Evolutionary conservation across 2,329 filamentous ascomycete genomes (phyloP), one percentile per base, ranked within the genome.

Genomic region (Aspergillus flavus): DNA sequence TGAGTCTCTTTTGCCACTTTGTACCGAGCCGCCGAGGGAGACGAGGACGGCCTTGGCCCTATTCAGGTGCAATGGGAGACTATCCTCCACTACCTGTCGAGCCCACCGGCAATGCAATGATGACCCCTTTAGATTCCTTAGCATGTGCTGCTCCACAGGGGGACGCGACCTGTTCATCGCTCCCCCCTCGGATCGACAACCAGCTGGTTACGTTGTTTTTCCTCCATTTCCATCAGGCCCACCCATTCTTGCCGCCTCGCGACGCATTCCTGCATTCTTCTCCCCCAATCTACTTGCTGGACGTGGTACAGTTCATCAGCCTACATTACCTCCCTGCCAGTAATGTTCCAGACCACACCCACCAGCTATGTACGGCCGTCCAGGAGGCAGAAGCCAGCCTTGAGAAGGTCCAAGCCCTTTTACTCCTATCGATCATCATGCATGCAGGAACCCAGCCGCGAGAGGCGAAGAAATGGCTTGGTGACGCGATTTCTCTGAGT

Each of bases 161-260:
- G 16, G 36, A 32, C 30, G 16, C 11, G 21, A 30, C 7, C 28
- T 36, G 7, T 19, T 9, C 32, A 6, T 34, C 30, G 2, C 2
- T 11, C 1, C 10, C 14, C 19, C 6, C 16, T 12, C 19, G 5
- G 10, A 34, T 53, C 4, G 50, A 54, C 11, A 16, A n/a, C 11
- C 55, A 55, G n/a, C 28, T 48, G 36, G 43, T 64, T 21, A 43
- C 62, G 11, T 32, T 61, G 1, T 64, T 58, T 36, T 64, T 61
- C 36, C 32, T 58, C 11, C 58, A 64, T 23, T 64, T 64, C 12
- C 58, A 64, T 48, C 45, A 41, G 26, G 62, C 62, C 9, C 62
- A 64, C 21, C 62, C 62, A 4, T 64, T 64, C 46, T 30, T 64
- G 5, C 46, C 58, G n/a, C 62, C 58, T 23, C 57, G 46, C 32